Evolutionary conservation across 2,329 filamentous ascomycete genomes (phyloP).

Genomic region (Stachybotrys elegans): DNA sequence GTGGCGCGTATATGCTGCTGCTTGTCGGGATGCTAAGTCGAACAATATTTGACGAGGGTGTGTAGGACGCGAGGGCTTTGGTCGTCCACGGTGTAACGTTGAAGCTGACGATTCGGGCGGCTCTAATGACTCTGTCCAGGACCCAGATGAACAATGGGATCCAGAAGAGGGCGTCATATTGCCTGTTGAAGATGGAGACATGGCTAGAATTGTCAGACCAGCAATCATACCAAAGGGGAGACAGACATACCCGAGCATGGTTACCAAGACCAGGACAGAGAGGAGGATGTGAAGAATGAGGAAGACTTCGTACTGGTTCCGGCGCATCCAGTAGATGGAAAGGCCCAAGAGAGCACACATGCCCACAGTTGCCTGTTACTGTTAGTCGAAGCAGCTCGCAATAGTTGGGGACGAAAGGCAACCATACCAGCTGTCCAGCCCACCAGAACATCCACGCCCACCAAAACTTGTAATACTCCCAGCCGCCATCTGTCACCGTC

Average conservation of each 20-base stretch:
- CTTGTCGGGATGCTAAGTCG: constrained; percentile 32
- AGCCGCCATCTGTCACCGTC: constrained; percentile 28
- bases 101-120: constrained; percentile 35
- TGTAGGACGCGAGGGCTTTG: constrained; percentile 27
- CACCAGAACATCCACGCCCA: constrained; percentile 44
- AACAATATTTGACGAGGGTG: constrained; percentile 34
- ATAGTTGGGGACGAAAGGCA: neutral
- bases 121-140: constrained; percentile 41
- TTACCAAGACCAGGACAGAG: constrained; percentile 42
- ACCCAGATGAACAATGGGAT: constrained; percentile 43
- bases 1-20: constrained; percentile 25
- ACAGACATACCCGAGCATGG: constrained; percentile 44
- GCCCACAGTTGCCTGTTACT: constrained; percentile 30
- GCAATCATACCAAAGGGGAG: too few relatives aligned
- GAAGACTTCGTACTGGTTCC: constrained; percentile 48
- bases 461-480: constrained; percentile 28
- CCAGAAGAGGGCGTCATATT: constrained; percentile 46
- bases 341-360: constrained; percentile 41
- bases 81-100: constrained; percentile 33
- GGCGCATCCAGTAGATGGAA: constrained; percentile 47
- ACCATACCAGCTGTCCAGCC: constrained; percentile 40
- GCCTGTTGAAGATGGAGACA: constrained; percentile 45
- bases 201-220: constrained; percentile 28
- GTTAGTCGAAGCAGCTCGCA: neutral
- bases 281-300: constrained; percentile 46